Evolutionary conservation across 2,329 filamentous ascomycete species (phyloP), one percentile per base, ranked within the genome.

Genomic region (Hypoxylon sp.): DNA sequence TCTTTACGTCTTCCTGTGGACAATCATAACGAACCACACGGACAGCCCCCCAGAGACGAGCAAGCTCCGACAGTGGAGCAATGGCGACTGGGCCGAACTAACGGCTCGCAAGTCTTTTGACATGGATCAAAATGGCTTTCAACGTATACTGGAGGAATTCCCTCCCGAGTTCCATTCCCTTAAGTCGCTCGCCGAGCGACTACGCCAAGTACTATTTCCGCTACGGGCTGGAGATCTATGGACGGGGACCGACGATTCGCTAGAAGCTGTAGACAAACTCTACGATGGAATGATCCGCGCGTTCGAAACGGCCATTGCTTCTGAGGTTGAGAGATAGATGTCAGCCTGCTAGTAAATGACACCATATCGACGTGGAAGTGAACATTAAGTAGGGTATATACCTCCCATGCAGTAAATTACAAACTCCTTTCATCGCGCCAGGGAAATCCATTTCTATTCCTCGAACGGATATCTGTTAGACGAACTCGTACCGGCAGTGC

Each of bases 231-330:
- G 61, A 3, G 61, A 48, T 32, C 59, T 72, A 30, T 73, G 70
- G 70, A 70, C 53, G 7, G 67, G 67, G 48, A 70, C 66, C 5
- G 61, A 73, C 9, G 12, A 14, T 19, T 71, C 65, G 19, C 60
- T 56, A n/a, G 68, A 69, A 54, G 67, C 48, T 57, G 41, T 34
- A 27, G 39, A 67, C n/a, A 39, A 34, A 25, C 65, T 73, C 37
- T 71, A 74, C 23, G 50, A 65, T 68, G 41, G 21, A 54, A 68
- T 73, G 48, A 70, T 71, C 61, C 80, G 88, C 62, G 86, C 50
- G 14, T 71, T 73, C 16, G 61, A 72, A 56, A 52, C 66, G 46
- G 61, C 58, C 23, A 66, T 70, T 62, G 45, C 29, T 64, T 68
- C 55, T 55, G 63, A 55, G 53, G 39, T 14, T 46, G 21, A 34